A percentile compares a stretch with the other conserved stretches of the same genome.
These are phyloP conservation scores for Onygena corvina DNA, from an alignment of 2,329 filamentous ascomycete genomes.

Conservation along the genomic window DNA sequence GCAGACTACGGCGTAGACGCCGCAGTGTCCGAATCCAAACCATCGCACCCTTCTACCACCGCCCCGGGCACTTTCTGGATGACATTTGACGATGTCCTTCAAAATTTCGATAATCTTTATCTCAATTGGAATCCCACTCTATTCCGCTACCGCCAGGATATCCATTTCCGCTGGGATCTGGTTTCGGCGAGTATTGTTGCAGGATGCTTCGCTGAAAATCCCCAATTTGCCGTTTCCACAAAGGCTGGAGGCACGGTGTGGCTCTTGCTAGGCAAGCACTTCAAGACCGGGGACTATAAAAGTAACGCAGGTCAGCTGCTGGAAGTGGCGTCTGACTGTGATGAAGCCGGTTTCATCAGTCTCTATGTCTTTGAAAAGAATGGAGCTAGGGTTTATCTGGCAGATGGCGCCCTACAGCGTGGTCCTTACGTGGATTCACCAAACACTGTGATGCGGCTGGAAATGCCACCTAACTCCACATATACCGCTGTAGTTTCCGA, in stretches of 20 bases:
- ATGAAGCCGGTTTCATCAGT: conserved; percentile 67
- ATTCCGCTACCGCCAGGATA: conserved; percentile 70
- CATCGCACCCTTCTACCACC: conserved; percentile 20
- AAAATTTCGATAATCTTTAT: conserved; percentile 92
- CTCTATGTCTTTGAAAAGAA: conserved; percentile 64
- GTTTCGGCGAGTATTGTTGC: conserved; percentile 44
- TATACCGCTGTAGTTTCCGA: conserved; percentile 63
- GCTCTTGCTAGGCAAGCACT: conserved; percentile 78
- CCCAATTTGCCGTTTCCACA: conserved; percentile 47
- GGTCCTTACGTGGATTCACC: conserved; percentile 89
- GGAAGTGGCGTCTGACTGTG: conserved; percentile 34
- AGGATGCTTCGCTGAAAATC: conserved; percentile 59
- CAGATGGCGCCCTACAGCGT: conserved; percentile 57
- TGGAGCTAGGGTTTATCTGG: conserved; percentile 61
- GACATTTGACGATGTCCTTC: conserved; percentile 69
- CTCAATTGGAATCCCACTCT: conserved; percentile 91
- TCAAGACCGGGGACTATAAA: conserved; percentile 52
- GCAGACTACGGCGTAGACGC: conserved; percentile 12
- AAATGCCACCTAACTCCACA: conserved; percentile 40
- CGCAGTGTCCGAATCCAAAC: conserved; percentile 12
- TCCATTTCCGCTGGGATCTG: conserved; percentile 79
- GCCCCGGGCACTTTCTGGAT: conserved; percentile 85
- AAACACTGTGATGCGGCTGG: conserved; percentile 71
- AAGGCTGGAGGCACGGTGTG: conserved; percentile 54
- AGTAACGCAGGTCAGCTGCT: conserved; percentile 13